Evolutionary conservation across 345 rosid genomes (phyloP), one percentile per base, ranked within the genome.

Genomic region (Streptanthus diversifolius): DNA sequence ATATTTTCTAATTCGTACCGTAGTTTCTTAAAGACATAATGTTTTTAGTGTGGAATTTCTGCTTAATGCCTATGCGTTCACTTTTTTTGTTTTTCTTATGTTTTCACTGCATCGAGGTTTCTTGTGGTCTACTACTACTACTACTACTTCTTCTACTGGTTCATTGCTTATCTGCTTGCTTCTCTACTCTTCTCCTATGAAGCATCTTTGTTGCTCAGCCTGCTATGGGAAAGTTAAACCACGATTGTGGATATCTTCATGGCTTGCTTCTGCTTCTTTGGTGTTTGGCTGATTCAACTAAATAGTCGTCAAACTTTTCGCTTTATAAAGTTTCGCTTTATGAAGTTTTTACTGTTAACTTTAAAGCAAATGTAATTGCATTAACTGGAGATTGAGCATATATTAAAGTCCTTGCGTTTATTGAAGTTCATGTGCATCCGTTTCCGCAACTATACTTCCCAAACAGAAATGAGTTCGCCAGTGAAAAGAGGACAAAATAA

Each of bases 41-140:
- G 44, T 67, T 71, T 67, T 71, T 72, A 52, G 4, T 63, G 74
- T 73, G 9, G 60, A 80, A 68, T 66, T 64, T 66, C 71, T 80
- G 83, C 96, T 89, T 74, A 93, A 86, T 68, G 40, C 76, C 74
- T 80, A 40, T 87, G 82, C 80, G 83, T 89, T 85, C 79, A 7
- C 14, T 7, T 14, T 40, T 15, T 43, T 15, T 41, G 5, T 14
- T 13, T 41, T 41, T 41, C 48, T 84, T 85, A 78, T 88, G 18
- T 62, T 83, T 83, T 82, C 32, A 30, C 40, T 70, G 78, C 83
- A 86, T 86, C 80, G 97, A 93, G 97, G 97, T 93, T 80, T 86
- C 95, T 80, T 86, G 90, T 83, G 89, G 85, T 87, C 83, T 86
- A 80, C 98, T 71, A 27, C 52, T 67, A 56, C 83, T 86, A 80